Base-by-base conservation (phyloP, 257 asterid genomes). In the Knoxia roxburghii region DNA sequence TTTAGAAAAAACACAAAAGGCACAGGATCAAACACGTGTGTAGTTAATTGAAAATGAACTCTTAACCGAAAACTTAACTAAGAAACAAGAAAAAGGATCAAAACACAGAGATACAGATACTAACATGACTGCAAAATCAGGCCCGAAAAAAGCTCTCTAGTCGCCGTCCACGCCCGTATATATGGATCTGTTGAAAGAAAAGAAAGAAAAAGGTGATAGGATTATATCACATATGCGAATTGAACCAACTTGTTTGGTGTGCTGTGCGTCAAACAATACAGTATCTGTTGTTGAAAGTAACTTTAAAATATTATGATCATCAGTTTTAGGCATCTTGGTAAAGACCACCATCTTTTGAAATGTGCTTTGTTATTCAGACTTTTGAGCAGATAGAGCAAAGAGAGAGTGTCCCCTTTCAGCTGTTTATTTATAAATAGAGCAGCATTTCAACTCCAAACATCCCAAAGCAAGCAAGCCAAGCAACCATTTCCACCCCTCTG, bases 321-420 rank as follows among this genome's bases (percentile, higher is more conserved):
- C 45, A 56, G 66, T 40, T 57, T 57, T 74, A 23, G 51, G 77
- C 74, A 74, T 74, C 79, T 67, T 48, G 54, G 52, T 50, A 56
- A 78, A 78, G 75, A 54, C 67, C 77, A 78, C 76, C 66, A 67
- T 59, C 72, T 78, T 78, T 70, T 61, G 56, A 68, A 72, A n/a
- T 55, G 75, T 76, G 56, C 68, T 60, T 37, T 21, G 21, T 37
- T 20, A 30, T 61, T 61, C 13, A 23, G 62, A 21, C n/a, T 61
- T 61, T 21, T 17, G 64, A 23, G 21, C 7, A 1, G 17, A 56
- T 56, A 56, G 64, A 29, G 4, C 41, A 37, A 9, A 37, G 41
- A 46, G n/a, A 13, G n/a, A 51, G 2, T 21, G 48, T 61, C 60
- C 61, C 54, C 67, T 41, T 48, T 63, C 30, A 55, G 32, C 39